Conservation (phyloP, 1,139 yeast genomes). For the Debaryomyces subglobosus region DNA sequence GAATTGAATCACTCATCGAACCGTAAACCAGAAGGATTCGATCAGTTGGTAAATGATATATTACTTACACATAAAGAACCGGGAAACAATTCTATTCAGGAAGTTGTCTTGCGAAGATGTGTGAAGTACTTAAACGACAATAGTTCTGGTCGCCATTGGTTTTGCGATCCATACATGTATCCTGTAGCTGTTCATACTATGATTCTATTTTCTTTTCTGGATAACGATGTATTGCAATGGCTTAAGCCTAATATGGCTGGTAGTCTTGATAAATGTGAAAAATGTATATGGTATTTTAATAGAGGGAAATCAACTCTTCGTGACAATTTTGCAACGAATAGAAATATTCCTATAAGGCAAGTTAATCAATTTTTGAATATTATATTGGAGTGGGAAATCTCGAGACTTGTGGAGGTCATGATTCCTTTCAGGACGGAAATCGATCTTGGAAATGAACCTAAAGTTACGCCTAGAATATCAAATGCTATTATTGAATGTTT, state of each 20-base stretch:
- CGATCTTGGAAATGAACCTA: background rate
- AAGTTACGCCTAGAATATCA: constrained; percentile 2
- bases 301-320: constrained; percentile 54
- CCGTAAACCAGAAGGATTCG: constrained; percentile 29
- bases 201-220: constrained; percentile 62
- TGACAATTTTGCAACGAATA: constrained; percentile 51
- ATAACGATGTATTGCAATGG: constrained; percentile 44
- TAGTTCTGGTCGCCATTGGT: constrained; percentile 45
- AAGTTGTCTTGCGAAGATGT: constrained; percentile 28
- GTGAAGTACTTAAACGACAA: constrained; percentile 27
- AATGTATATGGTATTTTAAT: constrained; percentile 56
- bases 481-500: constrained; percentile 49
- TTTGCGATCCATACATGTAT: constrained; percentile 54
- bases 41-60: constrained; percentile 25
- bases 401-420: constrained; percentile 18
- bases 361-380: constrained; percentile 54
- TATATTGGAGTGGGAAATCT: constrained; percentile 56
- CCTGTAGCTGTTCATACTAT: constrained; percentile 56
- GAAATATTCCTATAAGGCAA: constrained; percentile 51
- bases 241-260: constrained; percentile 43
- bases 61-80: constrained; percentile 26
- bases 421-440: constrained; percentile 13
- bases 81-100: constrained; percentile 30
- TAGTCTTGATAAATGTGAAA: constrained; percentile 48
- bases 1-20: constrained; percentile 1